These are phyloP conservation scores for Euphorbia tirucalli DNA, from an alignment of 345 rosid species.

Conservation along the genomic window DNA sequence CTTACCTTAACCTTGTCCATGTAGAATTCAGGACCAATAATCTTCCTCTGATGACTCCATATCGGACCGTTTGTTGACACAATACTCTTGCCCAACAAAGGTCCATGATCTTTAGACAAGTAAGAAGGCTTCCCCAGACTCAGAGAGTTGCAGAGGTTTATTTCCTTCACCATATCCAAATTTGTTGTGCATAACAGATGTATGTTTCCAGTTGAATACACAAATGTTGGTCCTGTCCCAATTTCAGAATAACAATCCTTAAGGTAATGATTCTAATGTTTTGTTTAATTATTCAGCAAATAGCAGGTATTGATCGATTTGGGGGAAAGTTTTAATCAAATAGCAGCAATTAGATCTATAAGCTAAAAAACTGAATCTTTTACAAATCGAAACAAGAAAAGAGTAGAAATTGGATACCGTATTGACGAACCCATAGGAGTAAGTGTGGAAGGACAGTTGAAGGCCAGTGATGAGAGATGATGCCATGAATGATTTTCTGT, in stretches of 20 bases:
- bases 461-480: conserved; percentile 43
- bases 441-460: conserved; percentile 29
- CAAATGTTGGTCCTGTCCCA: conserved; percentile 38
- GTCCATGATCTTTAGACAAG: conserved; percentile 37
- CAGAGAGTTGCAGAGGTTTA: conserved; percentile 32
- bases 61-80: conserved; percentile 35
- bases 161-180: conserved; percentile 40
- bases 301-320: too few relatives aligned
- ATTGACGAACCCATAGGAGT: conserved; percentile 30
- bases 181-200: conserved; percentile 35
- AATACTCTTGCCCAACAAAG: conserved; percentile 50
- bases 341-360: too few relatives aligned
- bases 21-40: conserved; percentile 29
- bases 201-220: conserved; percentile 45
- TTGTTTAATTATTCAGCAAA: too few relatives aligned
- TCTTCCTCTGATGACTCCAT: conserved; percentile 36
- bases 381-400: not conserved
- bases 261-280: too few relatives aligned
- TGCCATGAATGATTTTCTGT: too few relatives aligned
- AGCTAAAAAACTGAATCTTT: too few relatives aligned
- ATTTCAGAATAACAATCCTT: not conserved
- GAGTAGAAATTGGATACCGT: too few relatives aligned
- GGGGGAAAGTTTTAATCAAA: too few relatives aligned
- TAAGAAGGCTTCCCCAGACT: conserved; percentile 50
- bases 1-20: conserved; percentile 28